A percentile compares a stretch with the other conserved stretches of the same genome.
phyloP scores from a whole-genome alignment of 2,329 filamentous ascomycete genomes.

The Cercospora sp. region DNA sequence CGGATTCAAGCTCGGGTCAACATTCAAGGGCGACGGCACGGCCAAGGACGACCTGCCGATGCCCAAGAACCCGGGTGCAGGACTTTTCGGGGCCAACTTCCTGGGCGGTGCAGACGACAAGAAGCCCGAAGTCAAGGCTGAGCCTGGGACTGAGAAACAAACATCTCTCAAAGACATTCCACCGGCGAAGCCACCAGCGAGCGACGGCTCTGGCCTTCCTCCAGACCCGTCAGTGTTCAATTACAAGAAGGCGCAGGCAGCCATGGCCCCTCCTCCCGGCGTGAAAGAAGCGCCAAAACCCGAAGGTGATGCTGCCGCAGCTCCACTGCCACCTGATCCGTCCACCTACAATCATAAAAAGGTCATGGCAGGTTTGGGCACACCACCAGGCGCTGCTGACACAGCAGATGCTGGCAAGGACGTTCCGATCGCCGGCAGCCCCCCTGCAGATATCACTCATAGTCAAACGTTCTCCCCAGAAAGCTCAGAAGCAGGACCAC shows the following conservation, averaged over 20 bases:
- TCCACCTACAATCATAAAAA: slow-evolving; percentile 23
- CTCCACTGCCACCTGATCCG: slow-evolving; percentile 48
- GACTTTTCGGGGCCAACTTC: slow-evolving; percentile 35
- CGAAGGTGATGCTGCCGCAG: slow-evolving; percentile 26
- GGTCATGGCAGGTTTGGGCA: slow-evolving; percentile 44
- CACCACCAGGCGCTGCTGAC: slow-evolving; percentile 43
- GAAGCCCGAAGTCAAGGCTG: slow-evolving; percentile 40
- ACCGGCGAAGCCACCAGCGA: slow-evolving; percentile 38
- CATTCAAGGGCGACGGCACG: slow-evolving; percentile 65
- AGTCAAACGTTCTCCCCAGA: slow-evolving; percentile 27
- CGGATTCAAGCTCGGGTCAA: slow-evolving; percentile 68
- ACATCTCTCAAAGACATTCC: slow-evolving; percentile 28
- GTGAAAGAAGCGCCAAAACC: slow-evolving; percentile 32
- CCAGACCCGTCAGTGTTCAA: slow-evolving; percentile 40
- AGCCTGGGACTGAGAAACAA: slow-evolving; percentile 38
- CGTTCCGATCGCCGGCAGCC: slow-evolving; percentile 49
- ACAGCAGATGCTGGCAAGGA: slow-evolving; percentile 38
- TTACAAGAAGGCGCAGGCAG: slow-evolving; percentile 40
- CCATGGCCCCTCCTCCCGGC: slow-evolving; percentile 47
- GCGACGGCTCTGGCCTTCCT: slow-evolving; percentile 43
- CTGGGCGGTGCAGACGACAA: slow-evolving; percentile 39
- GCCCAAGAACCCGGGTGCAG: slow-evolving; percentile 37
- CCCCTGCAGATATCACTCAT: slow-evolving; percentile 44
- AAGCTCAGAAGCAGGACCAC: slow-evolving; percentile 31
- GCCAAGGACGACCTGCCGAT: slow-evolving; percentile 61